Evolutionary conservation across 1,139 yeast species (phyloP), one percentile per base, ranked within the genome.

Genomic region (Pichia sp.): DNA sequence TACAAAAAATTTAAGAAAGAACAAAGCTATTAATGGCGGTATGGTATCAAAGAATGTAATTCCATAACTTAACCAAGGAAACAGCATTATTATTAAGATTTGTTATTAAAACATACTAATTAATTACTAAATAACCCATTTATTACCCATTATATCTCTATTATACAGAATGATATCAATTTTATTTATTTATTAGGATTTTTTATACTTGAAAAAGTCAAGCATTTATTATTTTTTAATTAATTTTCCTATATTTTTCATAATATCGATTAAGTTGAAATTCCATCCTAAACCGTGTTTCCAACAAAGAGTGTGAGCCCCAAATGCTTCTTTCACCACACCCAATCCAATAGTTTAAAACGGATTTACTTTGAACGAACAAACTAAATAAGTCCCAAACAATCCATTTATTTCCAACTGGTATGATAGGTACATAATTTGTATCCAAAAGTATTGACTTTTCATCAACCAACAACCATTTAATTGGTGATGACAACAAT

Each of bases 251-350:
- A 22, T 49, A 48, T 38, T 52, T 49, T 38, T 53, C 53, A 61
- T 33, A 81, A 61, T 84, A 75, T 65, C 85, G 90, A 66, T 91
- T 96, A 54, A 93, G 73, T 34, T 91, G 87, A 70, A 87, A 87
- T 70, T 93, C 99, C 53, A 91, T 86, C 1, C 93, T 82, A 63
- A 97, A 88, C 51, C 99, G 73, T 0, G 96, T 87, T 82, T 91
- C 84, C 44, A 95, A 73, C 45, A 91, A 73, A 0, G 97, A 89
- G 58, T 89, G 76, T 55, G 88, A 79, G 0, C 96, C 96, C 99
- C 99, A 93, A 0, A 91, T 90, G 48, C 96, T 86, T 58, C 87
- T 75, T 67, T 91, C 98, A 5, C 99, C 99, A 36, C 91, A 90
- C 50, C 79, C 72, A 3, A 90, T 81, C 96, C 98, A 91, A 63